Evolutionary conservation across 768 basidiomycete species (phyloP).

Genomic region (Trametes sanguinea): DNA sequence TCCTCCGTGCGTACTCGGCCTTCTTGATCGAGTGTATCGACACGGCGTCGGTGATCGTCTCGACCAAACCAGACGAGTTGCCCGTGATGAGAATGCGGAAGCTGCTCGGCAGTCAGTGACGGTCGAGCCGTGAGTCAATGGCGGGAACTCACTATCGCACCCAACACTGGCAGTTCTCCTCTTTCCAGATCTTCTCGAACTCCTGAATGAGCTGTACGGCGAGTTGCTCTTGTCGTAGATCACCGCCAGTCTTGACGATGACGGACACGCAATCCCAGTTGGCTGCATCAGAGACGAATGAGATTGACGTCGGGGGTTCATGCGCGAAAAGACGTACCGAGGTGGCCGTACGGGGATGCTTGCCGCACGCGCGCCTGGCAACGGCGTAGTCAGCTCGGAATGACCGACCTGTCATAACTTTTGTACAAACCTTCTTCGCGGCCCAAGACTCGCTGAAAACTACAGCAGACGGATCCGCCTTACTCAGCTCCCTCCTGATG

Average conservation of each 20-base stretch:
- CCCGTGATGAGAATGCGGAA: constrained; percentile 97
- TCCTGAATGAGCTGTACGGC: constrained; percentile 94
- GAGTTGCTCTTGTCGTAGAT: constrained; percentile 95
- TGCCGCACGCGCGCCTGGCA: constrained; percentile 84
- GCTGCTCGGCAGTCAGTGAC: constrained; percentile 42
- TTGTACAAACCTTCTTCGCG: constrained; percentile 73
- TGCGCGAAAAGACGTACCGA: constrained; percentile 52
- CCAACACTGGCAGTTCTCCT: constrained; percentile 92
- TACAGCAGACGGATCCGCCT: constrained; percentile 92
- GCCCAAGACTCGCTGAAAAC: constrained; percentile 96
- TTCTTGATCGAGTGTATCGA: constrained; percentile 99
- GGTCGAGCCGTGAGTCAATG: background rate
- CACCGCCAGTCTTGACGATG: constrained; percentile 97
- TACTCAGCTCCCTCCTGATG: constrained; percentile 89
- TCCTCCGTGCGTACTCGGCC: constrained; percentile 89
- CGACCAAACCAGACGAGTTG: constrained; percentile 88
- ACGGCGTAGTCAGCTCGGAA: background rate
- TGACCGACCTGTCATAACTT: background rate
- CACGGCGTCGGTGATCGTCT: constrained; percentile 97
- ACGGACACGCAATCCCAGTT: constrained; percentile 93
- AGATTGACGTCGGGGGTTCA: background rate
- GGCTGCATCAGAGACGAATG: constrained; percentile 38
- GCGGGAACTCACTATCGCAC: constrained; percentile 69
- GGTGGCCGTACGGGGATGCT: constrained; percentile 93
- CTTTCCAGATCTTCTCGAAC: constrained; percentile 93